Evolutionary conservation across 768 basidiomycete genomes (phyloP).

Genomic region (Boletus pseudopeckii): DNA sequence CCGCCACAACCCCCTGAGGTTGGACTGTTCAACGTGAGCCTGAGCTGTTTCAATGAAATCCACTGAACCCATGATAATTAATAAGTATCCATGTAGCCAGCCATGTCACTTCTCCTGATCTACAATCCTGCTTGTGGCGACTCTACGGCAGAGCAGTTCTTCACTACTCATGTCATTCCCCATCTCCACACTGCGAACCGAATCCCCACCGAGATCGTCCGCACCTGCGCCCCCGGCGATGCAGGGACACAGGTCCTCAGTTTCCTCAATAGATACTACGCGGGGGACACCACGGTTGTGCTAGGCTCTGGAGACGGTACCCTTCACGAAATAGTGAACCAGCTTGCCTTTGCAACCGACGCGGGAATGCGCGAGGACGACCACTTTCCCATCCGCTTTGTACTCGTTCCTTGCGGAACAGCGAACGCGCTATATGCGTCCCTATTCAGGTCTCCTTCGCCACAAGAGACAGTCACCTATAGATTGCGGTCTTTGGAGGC

Average conservation of each 20-base stretch:
- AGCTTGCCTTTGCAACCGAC: constrained; percentile 33
- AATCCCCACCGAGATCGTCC: constrained; percentile 35
- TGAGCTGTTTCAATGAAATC: background rate
- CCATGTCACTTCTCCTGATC: constrained; percentile 56
- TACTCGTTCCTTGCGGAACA: constrained; percentile 76
- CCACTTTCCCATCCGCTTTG: constrained; percentile 38
- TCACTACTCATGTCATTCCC: constrained; percentile 61
- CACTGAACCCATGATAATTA: constrained; percentile 4
- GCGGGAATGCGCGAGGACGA: constrained; percentile 18
- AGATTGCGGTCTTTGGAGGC: constrained; percentile 55
- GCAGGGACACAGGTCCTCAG: constrained; percentile 47
- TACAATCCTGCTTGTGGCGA: constrained; percentile 79
- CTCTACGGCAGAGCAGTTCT: constrained; percentile 50
- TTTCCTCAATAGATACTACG: constrained; percentile 34
- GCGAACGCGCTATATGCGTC: constrained; percentile 89
- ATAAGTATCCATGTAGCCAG: background rate
- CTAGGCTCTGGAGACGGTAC: constrained; percentile 91
- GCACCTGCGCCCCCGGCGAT: constrained; percentile 52
- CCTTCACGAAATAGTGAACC: constrained; percentile 81
- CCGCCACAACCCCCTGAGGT: background rate
- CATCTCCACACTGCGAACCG: constrained; percentile 43
- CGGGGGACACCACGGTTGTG: constrained; percentile 43
- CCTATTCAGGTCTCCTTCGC: constrained; percentile 54
- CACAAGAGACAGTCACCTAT: constrained; percentile 34
- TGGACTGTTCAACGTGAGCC: constrained; percentile 3